Percentiles rank a stretch among this genome's conserved stretches.
Evolutionary conservation across 1,139 yeast genomes (phyloP).

Genomic region (Saccharomyces hybrid): DNA sequence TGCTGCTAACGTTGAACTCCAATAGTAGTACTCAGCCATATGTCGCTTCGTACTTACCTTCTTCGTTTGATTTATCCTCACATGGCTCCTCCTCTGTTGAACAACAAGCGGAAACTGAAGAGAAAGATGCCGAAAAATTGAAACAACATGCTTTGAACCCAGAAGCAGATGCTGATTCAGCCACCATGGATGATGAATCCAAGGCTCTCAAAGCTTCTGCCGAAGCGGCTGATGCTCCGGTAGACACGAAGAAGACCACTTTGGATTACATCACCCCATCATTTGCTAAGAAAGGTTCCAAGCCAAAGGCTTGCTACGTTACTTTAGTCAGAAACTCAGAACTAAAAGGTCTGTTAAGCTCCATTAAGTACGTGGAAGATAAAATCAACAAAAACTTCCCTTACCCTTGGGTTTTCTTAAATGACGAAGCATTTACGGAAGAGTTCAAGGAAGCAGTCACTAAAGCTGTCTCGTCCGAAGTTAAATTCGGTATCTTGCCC

Average conservation of each 20-base stretch:
- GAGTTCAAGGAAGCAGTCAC: constrained; percentile 43
- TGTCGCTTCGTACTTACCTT: constrained; percentile 1
- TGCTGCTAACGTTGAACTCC: constrained; percentile 7
- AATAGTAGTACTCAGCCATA: constrained; percentile 4
- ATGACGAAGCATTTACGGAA: constrained; percentile 59
- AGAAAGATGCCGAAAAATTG: too few species aligned
- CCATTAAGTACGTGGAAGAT: constrained; percentile 49
- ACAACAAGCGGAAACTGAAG: too few species aligned
- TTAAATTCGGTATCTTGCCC: constrained; percentile 52
- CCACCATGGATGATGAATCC: not conserved
- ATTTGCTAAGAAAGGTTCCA: constrained; percentile 12
- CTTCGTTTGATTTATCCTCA: constrained; percentile 3
- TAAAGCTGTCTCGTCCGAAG: constrained; percentile 41
- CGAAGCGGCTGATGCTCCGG: constrained; percentile 2
- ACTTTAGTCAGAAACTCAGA: constrained; percentile 66
- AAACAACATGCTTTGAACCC: not conserved
- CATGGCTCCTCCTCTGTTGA: not conserved
- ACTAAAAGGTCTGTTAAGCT: constrained; percentile 39
- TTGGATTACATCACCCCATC: constrained; percentile 10
- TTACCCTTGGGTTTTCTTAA: constrained; percentile 76
- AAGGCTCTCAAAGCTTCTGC: constrained; percentile 5
- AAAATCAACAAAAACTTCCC: constrained; percentile 61
- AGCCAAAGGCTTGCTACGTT: constrained; percentile 59
- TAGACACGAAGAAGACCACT: constrained; percentile 3
- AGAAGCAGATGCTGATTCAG: not conserved